A percentile compares a stretch with the other conserved stretches of the same genome.
These are phyloP conservation scores for Paraphoma sp. DNA, from an alignment of 2,329 filamentous ascomycete genomes.

Conservation along the genomic window DNA sequence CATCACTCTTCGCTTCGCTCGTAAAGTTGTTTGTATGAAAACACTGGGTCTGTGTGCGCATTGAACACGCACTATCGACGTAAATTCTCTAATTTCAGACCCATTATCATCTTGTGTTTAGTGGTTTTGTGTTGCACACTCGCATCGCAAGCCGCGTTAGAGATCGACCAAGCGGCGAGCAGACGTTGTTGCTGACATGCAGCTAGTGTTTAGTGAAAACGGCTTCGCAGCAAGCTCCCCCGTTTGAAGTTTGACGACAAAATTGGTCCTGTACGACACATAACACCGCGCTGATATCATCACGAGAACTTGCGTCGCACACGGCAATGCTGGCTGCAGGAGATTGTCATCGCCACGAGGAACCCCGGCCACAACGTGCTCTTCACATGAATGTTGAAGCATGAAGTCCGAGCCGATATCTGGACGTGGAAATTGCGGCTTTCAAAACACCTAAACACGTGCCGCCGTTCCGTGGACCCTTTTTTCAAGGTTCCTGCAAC, in stretches of 20 bases:
- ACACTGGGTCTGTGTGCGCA: no score
- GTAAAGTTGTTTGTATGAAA: no score
- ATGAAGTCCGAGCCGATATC: neutral
- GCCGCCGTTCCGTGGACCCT: neutral
- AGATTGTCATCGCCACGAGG: neutral
- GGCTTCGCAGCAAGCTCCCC: neutral
- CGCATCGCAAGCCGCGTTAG: neutral
- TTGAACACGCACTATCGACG: no score
- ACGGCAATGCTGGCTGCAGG: neutral
- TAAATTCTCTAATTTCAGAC: no score
- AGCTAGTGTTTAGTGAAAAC: conserved; percentile 3
- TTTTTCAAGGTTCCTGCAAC: neutral
- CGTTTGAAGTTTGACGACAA: neutral
- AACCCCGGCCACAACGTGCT: neutral
- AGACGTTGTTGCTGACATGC: conserved; percentile 4
- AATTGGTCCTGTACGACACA: neutral
- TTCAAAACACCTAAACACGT: no score
- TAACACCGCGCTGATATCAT: neutral
- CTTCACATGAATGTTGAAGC: neutral
- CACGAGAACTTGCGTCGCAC: neutral
- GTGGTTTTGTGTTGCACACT: no score
- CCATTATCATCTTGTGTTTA: no score
- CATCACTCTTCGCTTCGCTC: no score
- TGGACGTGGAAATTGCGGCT: neutral
- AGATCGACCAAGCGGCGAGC: neutral